A percentile compares a stretch with the other conserved stretches of the same genome.
phyloP scores from a whole-genome alignment of 2,329 filamentous ascomycete species.

The Phaeosphaeriaceae sp. region DNA sequence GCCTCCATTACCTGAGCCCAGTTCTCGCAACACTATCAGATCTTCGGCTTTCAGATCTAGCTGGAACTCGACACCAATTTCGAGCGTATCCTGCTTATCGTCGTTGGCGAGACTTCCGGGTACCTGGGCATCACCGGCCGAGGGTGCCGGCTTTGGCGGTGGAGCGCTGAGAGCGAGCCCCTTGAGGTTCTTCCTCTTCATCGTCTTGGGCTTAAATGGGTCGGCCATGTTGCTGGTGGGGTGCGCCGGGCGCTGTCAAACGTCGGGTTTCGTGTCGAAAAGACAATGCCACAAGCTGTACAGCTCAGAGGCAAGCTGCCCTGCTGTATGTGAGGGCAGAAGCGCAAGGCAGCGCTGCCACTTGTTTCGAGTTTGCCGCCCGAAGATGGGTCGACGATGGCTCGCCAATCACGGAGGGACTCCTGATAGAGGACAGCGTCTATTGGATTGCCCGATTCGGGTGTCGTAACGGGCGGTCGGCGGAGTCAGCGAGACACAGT shows the following conservation, averaged over 20 bases:
- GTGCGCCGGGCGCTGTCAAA: conserved; percentile 24
- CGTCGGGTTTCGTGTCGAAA: conserved; percentile 12
- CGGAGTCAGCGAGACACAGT: conserved; percentile 20
- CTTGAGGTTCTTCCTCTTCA: conserved; percentile 99
- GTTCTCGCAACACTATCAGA: conserved; percentile 89
- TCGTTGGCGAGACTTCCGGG: conserved; percentile 67
- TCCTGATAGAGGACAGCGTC: conserved; percentile 46
- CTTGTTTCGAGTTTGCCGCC: conserved; percentile 47
- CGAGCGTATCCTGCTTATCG: conserved; percentile 74
- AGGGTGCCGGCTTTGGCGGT: conserved; percentile 73
- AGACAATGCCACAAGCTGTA: conserved; percentile 1
- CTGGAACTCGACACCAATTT: conserved; percentile 98
- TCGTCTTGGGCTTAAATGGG: conserved; percentile 72
- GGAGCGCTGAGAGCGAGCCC: conserved; percentile 86
- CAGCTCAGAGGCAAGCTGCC: conserved; percentile 15
- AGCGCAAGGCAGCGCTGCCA: conserved; percentile 25
- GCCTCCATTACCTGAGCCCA: conserved; percentile 94
- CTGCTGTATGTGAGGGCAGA: conserved; percentile 13
- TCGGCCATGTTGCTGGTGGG: conserved; percentile 60
- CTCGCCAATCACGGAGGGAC: conserved; percentile 47
- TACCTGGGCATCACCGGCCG: conserved; percentile 73
- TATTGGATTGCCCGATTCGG: conserved; percentile 48
- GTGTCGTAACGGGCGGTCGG: conserved; percentile 23
- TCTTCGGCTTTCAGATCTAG: conserved; percentile 91
- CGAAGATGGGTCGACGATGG: conserved; percentile 40